A percentile compares a stretch with the other conserved stretches of the same genome.
These are phyloP conservation scores for Blastomyces silverae DNA, from an alignment of 2,329 filamentous ascomycete genomes.

Conservation along the genomic window DNA sequence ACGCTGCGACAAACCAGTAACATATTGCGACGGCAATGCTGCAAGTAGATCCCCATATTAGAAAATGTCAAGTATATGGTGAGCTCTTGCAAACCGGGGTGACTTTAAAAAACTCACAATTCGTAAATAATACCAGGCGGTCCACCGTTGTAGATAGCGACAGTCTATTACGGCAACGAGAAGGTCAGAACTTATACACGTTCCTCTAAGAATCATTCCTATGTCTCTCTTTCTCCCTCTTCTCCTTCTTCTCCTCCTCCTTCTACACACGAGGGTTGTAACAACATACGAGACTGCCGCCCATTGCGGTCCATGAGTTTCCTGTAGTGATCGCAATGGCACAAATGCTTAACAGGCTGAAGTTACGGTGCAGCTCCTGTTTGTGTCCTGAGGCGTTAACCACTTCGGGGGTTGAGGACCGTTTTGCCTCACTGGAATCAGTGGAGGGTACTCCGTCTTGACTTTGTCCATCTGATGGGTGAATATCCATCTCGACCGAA, in stretches of 20 bases:
- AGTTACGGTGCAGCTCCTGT: constrained; percentile 58
- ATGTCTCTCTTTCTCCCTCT: neutral
- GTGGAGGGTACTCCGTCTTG: constrained; percentile 16
- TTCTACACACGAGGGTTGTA: constrained; percentile 23
- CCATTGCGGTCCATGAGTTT: constrained; percentile 59
- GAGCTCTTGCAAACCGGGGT: neutral
- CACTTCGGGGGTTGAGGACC: constrained; percentile 34
- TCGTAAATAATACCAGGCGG: constrained; percentile 58
- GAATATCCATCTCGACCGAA: constrained; percentile 8
- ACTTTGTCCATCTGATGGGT: neutral
- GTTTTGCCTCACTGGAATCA: constrained; percentile 23
- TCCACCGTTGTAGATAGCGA: constrained; percentile 56
- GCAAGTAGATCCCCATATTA: constrained; percentile 19
- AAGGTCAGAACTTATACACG: constrained; percentile 11
- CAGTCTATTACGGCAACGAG: constrained; percentile 30
- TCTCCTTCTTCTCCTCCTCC: neutral
- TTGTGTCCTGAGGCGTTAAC: constrained; percentile 59
- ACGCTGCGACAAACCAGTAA: constrained; percentile 54
- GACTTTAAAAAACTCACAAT: constrained; percentile 40
- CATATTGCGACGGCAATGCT: constrained; percentile 44
- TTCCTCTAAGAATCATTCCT: neutral
- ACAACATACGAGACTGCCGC: constrained; percentile 53
- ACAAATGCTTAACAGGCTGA: constrained; percentile 53
- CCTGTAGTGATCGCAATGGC: constrained; percentile 57
- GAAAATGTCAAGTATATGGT: constrained; percentile 7